Evolutionary conservation across 2,329 filamentous ascomycete genomes (phyloP), one percentile per base, ranked within the genome.

Genomic region (Balansia obtecta): DNA sequence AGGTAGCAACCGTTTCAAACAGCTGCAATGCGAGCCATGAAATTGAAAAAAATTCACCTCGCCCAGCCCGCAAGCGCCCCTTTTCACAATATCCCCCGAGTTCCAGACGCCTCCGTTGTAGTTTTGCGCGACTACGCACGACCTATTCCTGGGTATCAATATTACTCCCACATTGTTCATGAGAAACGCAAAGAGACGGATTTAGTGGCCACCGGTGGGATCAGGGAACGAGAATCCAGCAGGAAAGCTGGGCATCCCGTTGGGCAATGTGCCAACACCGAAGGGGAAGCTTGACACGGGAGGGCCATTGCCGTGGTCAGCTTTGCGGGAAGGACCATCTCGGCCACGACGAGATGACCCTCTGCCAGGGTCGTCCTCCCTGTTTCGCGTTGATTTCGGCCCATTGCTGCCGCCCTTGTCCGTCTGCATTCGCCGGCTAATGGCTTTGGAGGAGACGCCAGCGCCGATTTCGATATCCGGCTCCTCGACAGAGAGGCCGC

Each of bases 381-480:
- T 65, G 53, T 71, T 68, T 16, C 74, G 69, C n/a, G 74, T 78
- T 1, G 79, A 83, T 60, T 82, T 82, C 48, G 80, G 80, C 3
- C 81, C 80, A 59, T 82, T 77, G 58, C 74, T 74, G 37, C 81
- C 81, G 49, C 80, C 77, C 60, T 80, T 79, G 62, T 85, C 81
- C 8, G 80, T 85, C 65, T 82, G 79, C 78, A 84, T 83, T 37
- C 82, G 78, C 16, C 81, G 74, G 58, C 79, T 82, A 54, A 85
- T 84, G 39, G 81, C 88, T 73, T 98, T 98, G 42, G 89, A 96
- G 16, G 90, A 96, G 13, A 98, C 94, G 50, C 93, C 93, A 16
- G 91, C 90, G 49, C 93, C 93, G 52, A 98, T 98, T 68, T 98
- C 93, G 60, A 98, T 98, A 63, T 98, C 93, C 3, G 93, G 93